phyloP scores from a whole-genome alignment of 805 yeast species.

The Teunomyces gatunensis region DNA sequence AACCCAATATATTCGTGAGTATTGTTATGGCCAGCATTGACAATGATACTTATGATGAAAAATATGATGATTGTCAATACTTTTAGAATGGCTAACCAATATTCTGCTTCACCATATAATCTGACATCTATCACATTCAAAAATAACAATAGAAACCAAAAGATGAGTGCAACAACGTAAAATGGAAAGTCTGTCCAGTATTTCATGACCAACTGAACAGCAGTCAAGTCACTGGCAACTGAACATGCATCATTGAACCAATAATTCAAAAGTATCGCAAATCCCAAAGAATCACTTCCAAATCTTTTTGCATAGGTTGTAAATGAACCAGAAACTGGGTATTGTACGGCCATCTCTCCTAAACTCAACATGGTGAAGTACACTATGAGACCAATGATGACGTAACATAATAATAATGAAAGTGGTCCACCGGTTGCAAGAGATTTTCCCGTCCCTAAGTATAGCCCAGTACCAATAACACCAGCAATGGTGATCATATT shows the following conservation, averaged over 20 bases:
- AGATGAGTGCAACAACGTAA: conserved; percentile 51
- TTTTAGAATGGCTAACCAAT: conserved; percentile 36
- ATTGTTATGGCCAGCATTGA: conserved; percentile 57
- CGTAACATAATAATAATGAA: conserved; percentile 31
- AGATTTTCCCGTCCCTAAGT: conserved; percentile 30
- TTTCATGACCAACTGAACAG: conserved; percentile 42
- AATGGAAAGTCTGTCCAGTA: conserved; percentile 51
- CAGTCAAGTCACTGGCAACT: conserved; percentile 48
- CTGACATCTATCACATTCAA: conserved; percentile 40
- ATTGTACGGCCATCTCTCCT: conserved; percentile 56
- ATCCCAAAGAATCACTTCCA: conserved; percentile 51
- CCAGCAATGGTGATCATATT: conserved; percentile 39
- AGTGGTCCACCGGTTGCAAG: conserved; percentile 32
- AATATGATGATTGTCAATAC: conserved; percentile 55
- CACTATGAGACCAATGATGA: conserved; percentile 42
- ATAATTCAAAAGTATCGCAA: conserved; percentile 49
- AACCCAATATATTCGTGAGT: conserved; percentile 39
- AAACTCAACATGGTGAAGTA: conserved; percentile 52
- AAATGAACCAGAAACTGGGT: conserved; percentile 57
- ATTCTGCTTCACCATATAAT: conserved; percentile 43
- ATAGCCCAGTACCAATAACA: conserved; percentile 35
- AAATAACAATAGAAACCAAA: conserved; percentile 50
- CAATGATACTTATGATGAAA: conserved; percentile 54
- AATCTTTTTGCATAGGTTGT: conserved; percentile 49
- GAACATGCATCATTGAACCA: conserved; percentile 52